These are phyloP conservation scores for Coniferiporia sulphurascens DNA, from an alignment of 1,284 basidiomycete species.

Conservation along the genomic window DNA sequence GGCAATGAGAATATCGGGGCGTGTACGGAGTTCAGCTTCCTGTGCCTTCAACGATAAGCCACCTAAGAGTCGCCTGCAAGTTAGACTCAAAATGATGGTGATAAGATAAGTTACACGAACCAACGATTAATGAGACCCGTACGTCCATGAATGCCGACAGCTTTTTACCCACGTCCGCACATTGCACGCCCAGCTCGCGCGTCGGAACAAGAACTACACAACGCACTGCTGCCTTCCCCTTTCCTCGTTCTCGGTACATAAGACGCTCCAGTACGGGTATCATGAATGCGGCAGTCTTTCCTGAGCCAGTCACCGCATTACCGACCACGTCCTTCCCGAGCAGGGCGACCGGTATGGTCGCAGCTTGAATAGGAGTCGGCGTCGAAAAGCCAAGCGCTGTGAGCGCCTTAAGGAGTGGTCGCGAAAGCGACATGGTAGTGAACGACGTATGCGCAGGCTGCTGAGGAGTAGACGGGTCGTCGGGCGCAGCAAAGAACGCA, in stretches of 20 bases:
- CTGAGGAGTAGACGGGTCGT: constrained; percentile 35
- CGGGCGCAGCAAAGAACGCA: constrained; percentile 77
- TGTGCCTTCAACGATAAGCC: constrained; percentile 91
- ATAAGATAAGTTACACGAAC: constrained; percentile 38
- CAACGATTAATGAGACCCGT: constrained; percentile 83
- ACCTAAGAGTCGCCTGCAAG: constrained; percentile 40
- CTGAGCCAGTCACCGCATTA: constrained; percentile 91
- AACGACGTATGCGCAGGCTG: constrained; percentile 57
- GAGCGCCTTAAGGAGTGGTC: constrained; percentile 84
- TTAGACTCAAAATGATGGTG: constrained; percentile 8
- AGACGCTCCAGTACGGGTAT: constrained; percentile 92
- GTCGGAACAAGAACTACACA: constrained; percentile 93
- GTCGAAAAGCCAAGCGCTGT: constrained; percentile 75
- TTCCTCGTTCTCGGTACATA: constrained; percentile 83
- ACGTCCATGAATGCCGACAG: constrained; percentile 87
- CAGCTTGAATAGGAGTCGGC: constrained; percentile 94
- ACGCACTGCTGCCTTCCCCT: constrained; percentile 84
- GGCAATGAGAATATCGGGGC: constrained; percentile 91
- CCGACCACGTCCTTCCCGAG: constrained; percentile 95
- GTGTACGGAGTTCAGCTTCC: constrained; percentile 76
- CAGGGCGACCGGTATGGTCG: constrained; percentile 89
- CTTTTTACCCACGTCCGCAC: constrained; percentile 85
- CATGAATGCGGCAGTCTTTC: constrained; percentile 95
- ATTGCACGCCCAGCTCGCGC: constrained; percentile 91
- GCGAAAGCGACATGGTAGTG: constrained; percentile 82